Percentiles rank a stretch among this genome's conserved stretches.
Conservation (phyloP, 768 basidiomycete genomes). For the Dioszegia aurantiaca region DNA sequence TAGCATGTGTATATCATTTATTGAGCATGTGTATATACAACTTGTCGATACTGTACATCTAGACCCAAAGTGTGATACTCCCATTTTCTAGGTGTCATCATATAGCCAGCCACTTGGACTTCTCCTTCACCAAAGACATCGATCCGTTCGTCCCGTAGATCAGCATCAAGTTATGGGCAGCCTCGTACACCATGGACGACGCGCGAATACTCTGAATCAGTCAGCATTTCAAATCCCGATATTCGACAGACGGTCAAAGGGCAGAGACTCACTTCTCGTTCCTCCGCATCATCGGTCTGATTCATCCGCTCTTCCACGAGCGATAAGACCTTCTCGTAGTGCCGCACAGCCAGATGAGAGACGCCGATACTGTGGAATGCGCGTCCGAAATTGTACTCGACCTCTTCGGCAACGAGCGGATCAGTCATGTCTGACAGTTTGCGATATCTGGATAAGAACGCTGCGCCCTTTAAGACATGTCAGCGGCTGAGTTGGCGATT, state of each 20-base stretch:
- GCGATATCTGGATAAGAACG: conserved; percentile 78
- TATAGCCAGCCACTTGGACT: conserved; percentile 81
- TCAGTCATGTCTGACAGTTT: conserved; percentile 55
- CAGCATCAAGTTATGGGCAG: conserved; percentile 82
- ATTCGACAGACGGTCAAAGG: neutral
- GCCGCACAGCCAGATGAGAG: conserved; percentile 72
- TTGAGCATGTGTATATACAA: no score
- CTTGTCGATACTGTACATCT: no score
- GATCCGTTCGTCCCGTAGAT: conserved; percentile 80
- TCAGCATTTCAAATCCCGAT: conserved; percentile 3
- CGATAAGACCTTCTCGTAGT: conserved; percentile 75
- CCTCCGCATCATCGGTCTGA: conserved; percentile 14
- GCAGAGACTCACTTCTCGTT: conserved; percentile 50
- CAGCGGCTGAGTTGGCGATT: neutral
- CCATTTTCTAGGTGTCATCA: no score
- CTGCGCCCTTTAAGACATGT: conserved; percentile 63
- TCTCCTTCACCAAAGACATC: conserved; percentile 63
- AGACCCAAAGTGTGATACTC: no score
- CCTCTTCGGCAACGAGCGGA: conserved; percentile 57
- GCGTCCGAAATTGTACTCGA: conserved; percentile 89
- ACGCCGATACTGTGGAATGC: conserved; percentile 90
- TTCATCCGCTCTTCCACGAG: conserved; percentile 58
- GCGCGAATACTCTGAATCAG: conserved; percentile 53
- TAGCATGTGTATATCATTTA: no score
- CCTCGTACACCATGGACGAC: conserved; percentile 64